A percentile compares a stretch with the other conserved stretches of the same genome.
phyloP scores from a whole-genome alignment of 345 rosid genomes.

The Arabidopsis thaliana region TAIR10.1 NC_003075.7:18424001-18424500 shows the following conservation, averaged over 20 bases:
- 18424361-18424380: slow-evolving; percentile 92
- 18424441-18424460: slow-evolving; percentile 1
- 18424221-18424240: background rate
- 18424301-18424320: slow-evolving; percentile 59
- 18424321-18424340: slow-evolving; percentile 55
- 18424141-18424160: slow-evolving; percentile 29
- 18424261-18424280: slow-evolving; percentile 89
- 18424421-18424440: slow-evolving; percentile 84
- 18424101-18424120: slow-evolving; percentile 29
- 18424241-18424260: slow-evolving; percentile 20
- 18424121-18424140: slow-evolving; percentile 28
- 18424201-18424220: background rate
- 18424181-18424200: background rate
- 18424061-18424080: slow-evolving; percentile 18
- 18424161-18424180: slow-evolving; percentile 8
- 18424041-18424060: slow-evolving; percentile 10
- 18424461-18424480: background rate
- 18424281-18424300: slow-evolving; percentile 79
- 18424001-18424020: slow-evolving; percentile 31
- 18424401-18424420: slow-evolving; percentile 86
- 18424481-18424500: background rate
- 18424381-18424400: slow-evolving; percentile 99
- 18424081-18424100: slow-evolving; percentile 38
- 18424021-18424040: slow-evolving; percentile 32
- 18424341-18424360: slow-evolving; percentile 74